A percentile compares a stretch with the other conserved stretches of the same genome.
Conservation (phyloP, 1,139 yeast genomes). For the Meyerozyma guilliermondii region DNA sequence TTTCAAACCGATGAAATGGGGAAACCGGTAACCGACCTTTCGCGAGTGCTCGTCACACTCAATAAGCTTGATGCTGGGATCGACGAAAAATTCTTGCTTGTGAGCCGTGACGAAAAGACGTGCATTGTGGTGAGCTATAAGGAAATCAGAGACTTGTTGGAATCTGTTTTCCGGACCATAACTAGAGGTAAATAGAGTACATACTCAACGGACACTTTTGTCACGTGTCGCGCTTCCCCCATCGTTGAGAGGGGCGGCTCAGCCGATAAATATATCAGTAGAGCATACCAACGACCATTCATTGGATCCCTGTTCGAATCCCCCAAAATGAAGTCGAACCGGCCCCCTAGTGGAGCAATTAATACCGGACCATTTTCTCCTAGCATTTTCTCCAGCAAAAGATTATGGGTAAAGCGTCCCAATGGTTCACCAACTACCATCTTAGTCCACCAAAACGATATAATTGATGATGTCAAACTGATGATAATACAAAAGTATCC, state of each 20-base stretch:
- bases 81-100: conserved; percentile 74
- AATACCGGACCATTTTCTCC: conserved; percentile 4
- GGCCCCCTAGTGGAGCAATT: background rate
- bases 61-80: conserved; percentile 93
- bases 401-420: conserved; percentile 65
- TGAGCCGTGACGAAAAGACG: conserved; percentile 76
- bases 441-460: conserved; percentile 46
- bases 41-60: conserved; percentile 71
- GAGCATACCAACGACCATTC: too few species aligned
- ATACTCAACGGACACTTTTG: background rate
- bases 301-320: too few species aligned
- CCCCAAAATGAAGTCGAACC: background rate
- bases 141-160: conserved; percentile 72
- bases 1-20: conserved; percentile 79
- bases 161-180: conserved; percentile 63
- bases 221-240: background rate
- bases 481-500: conserved; percentile 62
- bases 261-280: too few species aligned
- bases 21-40: conserved; percentile 72
- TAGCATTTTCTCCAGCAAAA: conserved; percentile 11
- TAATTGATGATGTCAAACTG: conserved; percentile 71
- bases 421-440: conserved; percentile 67
- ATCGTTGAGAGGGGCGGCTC: background rate
- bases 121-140: conserved; percentile 78
- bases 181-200: conserved; percentile 15